Conservation (phyloP, 306 rosid genomes). For the Gillenia trifoliata region DNA sequence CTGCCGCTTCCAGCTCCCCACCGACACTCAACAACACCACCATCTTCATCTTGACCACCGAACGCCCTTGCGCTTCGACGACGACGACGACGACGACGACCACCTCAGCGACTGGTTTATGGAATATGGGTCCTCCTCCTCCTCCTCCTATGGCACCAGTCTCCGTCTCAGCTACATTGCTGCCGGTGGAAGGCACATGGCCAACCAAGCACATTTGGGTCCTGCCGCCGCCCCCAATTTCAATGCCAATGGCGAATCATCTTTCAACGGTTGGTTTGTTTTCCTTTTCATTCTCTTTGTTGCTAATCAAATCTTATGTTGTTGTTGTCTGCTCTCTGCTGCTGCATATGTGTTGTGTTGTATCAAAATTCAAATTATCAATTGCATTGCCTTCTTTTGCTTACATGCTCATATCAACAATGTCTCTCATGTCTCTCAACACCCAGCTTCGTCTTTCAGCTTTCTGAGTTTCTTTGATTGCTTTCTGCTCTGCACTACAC, state of each 20-base stretch:
- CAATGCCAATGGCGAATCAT: background rate
- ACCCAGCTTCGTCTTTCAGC: background rate
- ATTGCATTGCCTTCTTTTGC: background rate
- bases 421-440: background rate
- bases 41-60: background rate
- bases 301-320: background rate
- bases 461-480: background rate
- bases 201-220: background rate
- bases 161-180: background rate
- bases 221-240: background rate
- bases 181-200: background rate
- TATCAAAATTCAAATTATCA: background rate
- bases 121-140: background rate
- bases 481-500: background rate
- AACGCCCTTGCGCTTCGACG: background rate
- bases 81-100: background rate
- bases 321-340: background rate
- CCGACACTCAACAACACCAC: background rate
- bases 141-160: background rate
- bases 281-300: background rate
- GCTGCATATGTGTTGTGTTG: background rate
- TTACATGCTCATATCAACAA: background rate
- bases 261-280: background rate
- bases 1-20: constrained; percentile 53
- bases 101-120: background rate